These are phyloP conservation scores for Boechera retrofracta DNA, from an alignment of 345 rosid genomes.

Conservation along the genomic window DNA sequence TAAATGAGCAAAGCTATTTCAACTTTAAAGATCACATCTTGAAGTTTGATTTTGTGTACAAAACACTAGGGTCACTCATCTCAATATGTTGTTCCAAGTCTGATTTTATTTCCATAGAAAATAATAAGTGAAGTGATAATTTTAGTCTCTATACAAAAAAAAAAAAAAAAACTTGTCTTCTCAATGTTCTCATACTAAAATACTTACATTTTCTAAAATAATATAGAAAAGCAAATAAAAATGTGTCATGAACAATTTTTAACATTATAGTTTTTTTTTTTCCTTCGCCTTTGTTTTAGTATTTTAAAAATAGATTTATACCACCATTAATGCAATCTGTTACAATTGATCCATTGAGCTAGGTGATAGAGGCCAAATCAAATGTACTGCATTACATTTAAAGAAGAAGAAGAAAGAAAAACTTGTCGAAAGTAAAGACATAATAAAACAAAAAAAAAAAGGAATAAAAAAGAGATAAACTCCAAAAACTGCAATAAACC, in stretches of 20 bases:
- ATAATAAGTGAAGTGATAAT: neutral
- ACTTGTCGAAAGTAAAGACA: conserved; percentile 22
- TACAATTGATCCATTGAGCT: conserved; percentile 4
- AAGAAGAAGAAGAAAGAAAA: conserved; percentile 1
- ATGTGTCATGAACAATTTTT: too few species aligned
- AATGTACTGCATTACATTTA: neutral
- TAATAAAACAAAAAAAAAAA: conserved; percentile 37
- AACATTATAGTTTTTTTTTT: neutral
- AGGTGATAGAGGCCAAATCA: conserved; percentile 26
- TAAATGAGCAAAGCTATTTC: neutral
- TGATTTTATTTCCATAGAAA: neutral
- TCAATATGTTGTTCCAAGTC: neutral
- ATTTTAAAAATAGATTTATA: neutral
- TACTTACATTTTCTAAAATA: too few species aligned
- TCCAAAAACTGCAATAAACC: conserved; percentile 39
- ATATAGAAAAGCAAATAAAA: too few species aligned
- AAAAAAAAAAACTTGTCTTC: neutral
- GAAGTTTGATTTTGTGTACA: neutral
- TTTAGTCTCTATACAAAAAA: neutral
- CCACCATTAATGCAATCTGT: neutral
- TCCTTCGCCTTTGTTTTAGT: neutral
- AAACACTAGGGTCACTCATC: neutral
- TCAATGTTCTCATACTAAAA: neutral
- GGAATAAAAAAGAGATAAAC: neutral
- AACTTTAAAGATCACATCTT: neutral